Evolutionary conservation across 306 rosid genomes (phyloP).

Genomic region (Begonia fuchsioides): DNA sequence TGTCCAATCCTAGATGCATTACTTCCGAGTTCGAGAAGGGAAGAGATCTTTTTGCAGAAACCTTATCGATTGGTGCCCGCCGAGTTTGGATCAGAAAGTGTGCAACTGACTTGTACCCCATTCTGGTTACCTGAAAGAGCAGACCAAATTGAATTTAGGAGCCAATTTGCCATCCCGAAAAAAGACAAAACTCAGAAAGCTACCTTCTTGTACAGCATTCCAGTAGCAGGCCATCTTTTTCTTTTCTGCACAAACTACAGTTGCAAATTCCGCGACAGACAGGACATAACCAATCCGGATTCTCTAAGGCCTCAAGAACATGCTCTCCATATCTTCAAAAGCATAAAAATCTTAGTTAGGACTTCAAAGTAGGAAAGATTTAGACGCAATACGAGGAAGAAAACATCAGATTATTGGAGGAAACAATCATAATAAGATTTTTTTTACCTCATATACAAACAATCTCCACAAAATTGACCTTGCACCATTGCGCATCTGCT

Average conservation of each 20-base stretch:
- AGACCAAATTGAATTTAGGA: constrained; percentile 10
- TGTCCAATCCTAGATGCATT: constrained; percentile 13
- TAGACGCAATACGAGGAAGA: neutral
- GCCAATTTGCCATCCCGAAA: no score
- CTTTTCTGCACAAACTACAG: constrained; percentile 85
- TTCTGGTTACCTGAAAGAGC: constrained; percentile 30
- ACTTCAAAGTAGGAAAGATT: neutral
- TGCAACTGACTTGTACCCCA: constrained; percentile 88
- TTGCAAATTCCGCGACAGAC: constrained; percentile 96
- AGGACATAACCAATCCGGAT: constrained; percentile 69
- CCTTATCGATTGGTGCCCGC: constrained; percentile 21
- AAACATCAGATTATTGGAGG: neutral
- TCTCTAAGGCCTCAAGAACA: constrained; percentile 61
- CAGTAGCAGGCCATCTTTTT: constrained; percentile 90
- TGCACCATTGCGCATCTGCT: constrained; percentile 49
- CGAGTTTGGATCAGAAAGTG: constrained; percentile 82
- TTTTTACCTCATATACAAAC: constrained; percentile 82
- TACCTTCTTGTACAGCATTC: constrained; percentile 68
- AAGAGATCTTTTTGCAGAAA: constrained; percentile 50
- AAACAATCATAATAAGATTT: constrained; percentile 4
- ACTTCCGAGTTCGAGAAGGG: constrained; percentile 28
- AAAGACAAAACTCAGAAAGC: constrained; percentile 4
- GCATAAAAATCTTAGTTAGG: neutral
- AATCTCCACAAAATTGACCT: constrained; percentile 98
- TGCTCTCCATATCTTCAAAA: constrained; percentile 78